These are phyloP conservation scores for Trichoderma asperellum DNA, from an alignment of 2,329 filamentous ascomycete species.

Conservation along the genomic window DNA sequence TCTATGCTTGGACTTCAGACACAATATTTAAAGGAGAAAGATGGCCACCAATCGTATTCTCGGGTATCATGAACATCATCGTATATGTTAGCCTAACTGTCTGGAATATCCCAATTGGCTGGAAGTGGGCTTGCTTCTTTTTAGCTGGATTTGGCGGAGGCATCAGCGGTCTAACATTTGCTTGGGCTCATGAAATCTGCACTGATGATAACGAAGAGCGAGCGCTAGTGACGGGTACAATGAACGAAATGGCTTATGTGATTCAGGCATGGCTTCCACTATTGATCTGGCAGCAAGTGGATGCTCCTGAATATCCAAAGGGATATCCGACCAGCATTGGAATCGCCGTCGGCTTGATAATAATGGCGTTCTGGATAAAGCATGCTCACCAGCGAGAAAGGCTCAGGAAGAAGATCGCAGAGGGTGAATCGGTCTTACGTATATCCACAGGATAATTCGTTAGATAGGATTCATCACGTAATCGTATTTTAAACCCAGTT, in stretches of 20 bases:
- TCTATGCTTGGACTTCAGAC: conserved; percentile 70
- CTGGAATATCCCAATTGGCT: conserved; percentile 53
- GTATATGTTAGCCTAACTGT: conserved; percentile 46
- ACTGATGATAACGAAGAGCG: conserved; percentile 63
- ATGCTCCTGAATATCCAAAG: conserved; percentile 63
- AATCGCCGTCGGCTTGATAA: conserved; percentile 55
- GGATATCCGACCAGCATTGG: conserved; percentile 61
- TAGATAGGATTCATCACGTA: not conserved
- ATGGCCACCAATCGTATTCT: conserved; percentile 67
- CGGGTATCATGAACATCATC: conserved; percentile 49
- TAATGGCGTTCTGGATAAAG: conserved; percentile 52
- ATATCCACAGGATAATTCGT: not conserved
- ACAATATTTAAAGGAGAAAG: conserved; percentile 60
- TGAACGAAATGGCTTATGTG: conserved; percentile 73
- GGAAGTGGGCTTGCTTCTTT: conserved; percentile 68
- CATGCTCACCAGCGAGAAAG: conserved; percentile 51
- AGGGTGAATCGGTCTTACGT: not conserved
- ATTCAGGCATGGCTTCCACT: conserved; percentile 71
- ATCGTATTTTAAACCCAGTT: not conserved
- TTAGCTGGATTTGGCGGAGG: conserved; percentile 57
- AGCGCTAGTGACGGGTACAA: conserved; percentile 65
- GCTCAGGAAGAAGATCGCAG: not conserved
- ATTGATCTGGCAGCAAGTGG: conserved; percentile 67
- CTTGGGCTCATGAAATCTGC: conserved; percentile 57
- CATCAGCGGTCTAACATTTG: conserved; percentile 51